Base-by-base conservation (phyloP, 2,329 filamentous ascomycete species). In the Botrytis aclada region DNA sequence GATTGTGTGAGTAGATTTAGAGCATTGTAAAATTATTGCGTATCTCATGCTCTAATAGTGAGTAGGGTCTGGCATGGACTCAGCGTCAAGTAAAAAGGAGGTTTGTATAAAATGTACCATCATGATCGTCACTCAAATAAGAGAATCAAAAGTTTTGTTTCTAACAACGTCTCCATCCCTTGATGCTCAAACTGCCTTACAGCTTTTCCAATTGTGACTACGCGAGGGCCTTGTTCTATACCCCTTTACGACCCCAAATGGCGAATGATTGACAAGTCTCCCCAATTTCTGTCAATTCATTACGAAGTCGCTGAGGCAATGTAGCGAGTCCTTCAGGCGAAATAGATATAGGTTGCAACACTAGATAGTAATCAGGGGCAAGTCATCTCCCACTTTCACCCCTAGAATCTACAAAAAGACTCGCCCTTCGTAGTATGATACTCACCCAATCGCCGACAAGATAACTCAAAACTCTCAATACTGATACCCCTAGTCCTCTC, bases 111-210 rank as follows among this genome's bases (percentile, higher is more conserved):
- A 67, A 29, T 67, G 9, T 67, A 56, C 25, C 41, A 67, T 51
- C 43, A 51, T 54, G 64, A 54, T 56, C 64, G 34, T 54, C 64
- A 67, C 64, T 67, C 64, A 37, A 67, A 39, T 67, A 22, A 34
- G 29, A 67, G 16, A 39, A 39, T 39, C 29, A 54, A 29, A 63
- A 63, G n/a, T 20, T 18, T 63, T 18, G n/a, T 39, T n/a, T 10
- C 4, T 9, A 12, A 43, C 1, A 25, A 8, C 18, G 43, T 18
- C 25, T 51, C 34, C 8, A 1, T 2, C 5, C 1, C 60, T 18
- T 18, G 6, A n/a, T n/a, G 6, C 7, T 34, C 29, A 34, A 32
- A 25, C 45, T 20, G 12, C 9, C 39, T 65, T 25, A 1, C n/a
- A 65, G 12, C 4, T 43, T 34, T 29, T 3, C 12, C 18, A 25